A percentile compares a stretch with the other conserved stretches of the same genome.
Conservation (phyloP, 176 grass and related monocot species). For the Thalia dealbata region DNA sequence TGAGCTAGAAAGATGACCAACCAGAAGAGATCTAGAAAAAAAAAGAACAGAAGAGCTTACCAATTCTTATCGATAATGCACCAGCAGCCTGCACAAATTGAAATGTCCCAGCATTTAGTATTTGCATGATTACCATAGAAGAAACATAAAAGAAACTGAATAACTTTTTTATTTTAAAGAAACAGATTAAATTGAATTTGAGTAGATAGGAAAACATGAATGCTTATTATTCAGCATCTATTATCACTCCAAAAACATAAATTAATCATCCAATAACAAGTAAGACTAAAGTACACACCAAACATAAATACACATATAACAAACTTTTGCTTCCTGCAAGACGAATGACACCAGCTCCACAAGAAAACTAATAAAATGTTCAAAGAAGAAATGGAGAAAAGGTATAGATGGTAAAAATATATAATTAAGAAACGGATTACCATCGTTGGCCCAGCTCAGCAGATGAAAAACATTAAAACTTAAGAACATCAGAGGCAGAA, state of each 20-base stretch:
- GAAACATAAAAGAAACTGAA: not conserved
- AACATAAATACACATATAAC: not conserved
- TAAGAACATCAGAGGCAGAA: not conserved
- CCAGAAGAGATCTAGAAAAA: not conserved
- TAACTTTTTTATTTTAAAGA: too few species aligned
- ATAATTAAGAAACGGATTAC: not conserved
- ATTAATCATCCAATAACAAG: not conserved
- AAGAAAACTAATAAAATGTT: not conserved
- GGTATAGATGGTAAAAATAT: not conserved
- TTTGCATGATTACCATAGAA: not conserved
- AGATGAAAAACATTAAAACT: not conserved
- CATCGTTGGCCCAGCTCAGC: not conserved
- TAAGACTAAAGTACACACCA: not conserved
- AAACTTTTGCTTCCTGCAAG: not conserved
- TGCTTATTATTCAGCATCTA: not conserved
- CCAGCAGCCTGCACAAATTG: constrained; percentile 76
- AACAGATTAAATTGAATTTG: not conserved
- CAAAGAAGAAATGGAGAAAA: not conserved
- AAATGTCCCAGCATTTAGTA: constrained; percentile 7
- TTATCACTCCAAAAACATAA: not conserved
- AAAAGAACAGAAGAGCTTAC: constrained; percentile 35
- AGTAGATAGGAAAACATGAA: not conserved
- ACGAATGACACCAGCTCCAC: not conserved
- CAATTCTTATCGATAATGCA: constrained; percentile 87
- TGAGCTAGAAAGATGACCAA: not conserved